Evolutionary conservation across 306 rosid genomes (phyloP), one percentile per base, ranked within the genome.

Genomic region (Gastrolobium bilobum): DNA sequence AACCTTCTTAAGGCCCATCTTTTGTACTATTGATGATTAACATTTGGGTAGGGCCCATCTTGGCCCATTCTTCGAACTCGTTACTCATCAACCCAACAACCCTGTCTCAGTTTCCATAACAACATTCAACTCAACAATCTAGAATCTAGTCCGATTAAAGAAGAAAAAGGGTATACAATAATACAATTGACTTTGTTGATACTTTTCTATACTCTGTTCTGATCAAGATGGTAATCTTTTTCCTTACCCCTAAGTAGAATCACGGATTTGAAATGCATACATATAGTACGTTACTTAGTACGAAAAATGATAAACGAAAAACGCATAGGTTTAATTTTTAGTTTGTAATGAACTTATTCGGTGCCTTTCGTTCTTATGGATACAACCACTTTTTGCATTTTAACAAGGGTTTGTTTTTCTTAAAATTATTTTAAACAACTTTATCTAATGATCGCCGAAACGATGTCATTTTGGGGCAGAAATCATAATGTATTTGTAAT

Each of bases 61-160:
- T 43, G 82, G 76, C 76, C 82, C 82, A 80, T 72, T 47, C 26
- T 34, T 29, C 52, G 40, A 71, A 34, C 42, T 73, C 56, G 52
- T 57, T 57, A 30, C 60, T 57, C 76, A 78, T 78, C 68, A 54
- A 66, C 57, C 68, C 46, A 78, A 11, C 72, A 53, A 3, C 13
- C 64, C 29, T 71, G 73, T 44, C 73, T 62, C 29, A 60, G 73
- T 44, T 67, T 62, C 37, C 73, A 11, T 42, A 73, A 63, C 61
- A 14, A 53, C 51, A 46, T 63, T 34, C 79, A 33, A 62, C 31
- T 5, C 51, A n/a, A 14, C 30, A 39, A 38, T 64, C 7, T 39
- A 2, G 1, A 37, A 52, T 51, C 65, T 44, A 30, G 58, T 44
- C 10, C 15, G 35, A 39, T 42, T 6, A 20, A 73, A 5, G 7